A percentile compares a stretch with the other conserved stretches of the same genome.
phyloP scores from a whole-genome alignment of 2,329 filamentous ascomycete genomes.

The Aspergillus niger region DNA sequence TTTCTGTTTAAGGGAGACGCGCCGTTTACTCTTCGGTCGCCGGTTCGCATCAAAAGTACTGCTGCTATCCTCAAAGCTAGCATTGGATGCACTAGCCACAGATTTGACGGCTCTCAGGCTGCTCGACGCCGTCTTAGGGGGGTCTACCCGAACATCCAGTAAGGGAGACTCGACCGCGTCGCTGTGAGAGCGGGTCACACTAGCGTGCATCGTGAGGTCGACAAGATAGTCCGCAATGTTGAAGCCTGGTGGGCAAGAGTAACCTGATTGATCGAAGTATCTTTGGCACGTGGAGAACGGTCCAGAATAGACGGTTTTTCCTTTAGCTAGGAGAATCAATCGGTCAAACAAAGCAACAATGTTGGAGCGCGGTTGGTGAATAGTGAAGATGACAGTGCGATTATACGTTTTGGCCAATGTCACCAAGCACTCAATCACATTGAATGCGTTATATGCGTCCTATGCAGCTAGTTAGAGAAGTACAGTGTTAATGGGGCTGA shows the following conservation, averaged over 20 bases:
- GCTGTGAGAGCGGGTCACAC: slow-evolving; percentile 56
- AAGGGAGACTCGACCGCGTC: slow-evolving; percentile 56
- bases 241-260: slow-evolving; percentile 91
- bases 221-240: slow-evolving; percentile 98
- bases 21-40: slow-evolving; percentile 69
- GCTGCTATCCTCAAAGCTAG: slow-evolving; percentile 68
- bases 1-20: slow-evolving; percentile 77
- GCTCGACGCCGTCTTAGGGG: slow-evolving; percentile 73
- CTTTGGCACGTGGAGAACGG: slow-evolving; percentile 83
- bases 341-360: slow-evolving; percentile 97
- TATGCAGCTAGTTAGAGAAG: slow-evolving; percentile 20
- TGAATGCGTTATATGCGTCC: slow-evolving; percentile 97
- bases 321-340: slow-evolving; percentile 85
- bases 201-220: slow-evolving; percentile 95
- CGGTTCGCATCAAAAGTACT: slow-evolving; percentile 61
- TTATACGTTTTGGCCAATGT: slow-evolving; percentile 95
- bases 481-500: too few relatives aligned
- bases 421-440: slow-evolving; percentile 93
- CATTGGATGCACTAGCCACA: slow-evolving; percentile 78
- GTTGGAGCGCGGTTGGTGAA: slow-evolving; percentile 96
- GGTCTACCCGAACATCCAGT: slow-evolving; percentile 62
- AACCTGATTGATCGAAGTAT: slow-evolving; percentile 91
- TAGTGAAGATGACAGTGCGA: slow-evolving; percentile 95
- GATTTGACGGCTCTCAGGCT: slow-evolving; percentile 89
- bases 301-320: slow-evolving; percentile 89